Evolutionary conservation across 352 stramenopile species (phyloP), one percentile per base, ranked within the genome.

Genomic region (Pythium scleroteichum): DNA sequence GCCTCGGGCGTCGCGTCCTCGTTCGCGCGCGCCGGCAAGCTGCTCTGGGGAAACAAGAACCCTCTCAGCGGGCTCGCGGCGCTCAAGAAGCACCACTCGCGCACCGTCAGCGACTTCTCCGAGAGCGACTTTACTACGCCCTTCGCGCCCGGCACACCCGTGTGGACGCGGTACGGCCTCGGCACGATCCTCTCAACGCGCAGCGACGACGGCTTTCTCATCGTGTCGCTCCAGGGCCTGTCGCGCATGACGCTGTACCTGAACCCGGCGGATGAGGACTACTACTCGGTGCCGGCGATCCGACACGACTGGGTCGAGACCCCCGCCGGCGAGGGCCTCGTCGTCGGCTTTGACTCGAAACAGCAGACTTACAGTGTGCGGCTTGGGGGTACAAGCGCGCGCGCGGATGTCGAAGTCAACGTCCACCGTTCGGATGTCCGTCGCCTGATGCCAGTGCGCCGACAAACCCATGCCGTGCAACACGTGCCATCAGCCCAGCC

Each of bases 141-240:
- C 1, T 66, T 82, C 35, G 46, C 62, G 13, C 56, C 69, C 1
- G 79, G 78, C 16, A 75, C 72, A 23, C 69, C 73, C 53, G 76
- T 92, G 27, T 83, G 69, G 17, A 92, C 82, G 33, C 66, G 67
- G 32, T 92, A 87, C 52, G 82, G 82, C 0, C 78, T 92, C 8
- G 82, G 82, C 20, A 79, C 71, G n/a, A 69, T 92, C 41, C 19
- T 76, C n/a, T 72, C 69, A 2, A 72, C 83, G 14, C 71, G 82
- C 40, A 57, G 72, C 17, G 65, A 78, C 8, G 78, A 91, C 47
- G 78, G 75, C 41, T 67, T 88, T 23, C 76, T 74, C 14, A 66
- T 76, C 14, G 71, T 92, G 44, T 56, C 73, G 14, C 57, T 92
- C 8, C 78, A 88, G 60, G 58, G 69, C 24, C 64, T 42, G 10